Evolutionary conservation across 345 rosid species (phyloP).

Genomic region (Populus ilicifolia): DNA sequence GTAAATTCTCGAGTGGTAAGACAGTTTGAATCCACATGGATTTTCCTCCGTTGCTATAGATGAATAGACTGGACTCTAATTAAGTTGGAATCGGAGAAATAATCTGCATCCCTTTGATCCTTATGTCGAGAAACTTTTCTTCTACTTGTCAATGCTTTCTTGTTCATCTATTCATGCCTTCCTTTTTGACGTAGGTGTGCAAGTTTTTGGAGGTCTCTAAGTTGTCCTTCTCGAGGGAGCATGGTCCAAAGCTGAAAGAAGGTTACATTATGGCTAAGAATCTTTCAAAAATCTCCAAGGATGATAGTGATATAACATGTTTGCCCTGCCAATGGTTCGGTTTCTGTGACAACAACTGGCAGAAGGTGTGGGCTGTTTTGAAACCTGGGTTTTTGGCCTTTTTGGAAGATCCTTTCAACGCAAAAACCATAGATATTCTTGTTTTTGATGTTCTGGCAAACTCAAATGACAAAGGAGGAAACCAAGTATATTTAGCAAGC

Average conservation of each 20-base stretch:
- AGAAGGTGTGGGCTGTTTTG: slow-evolving; percentile 91
- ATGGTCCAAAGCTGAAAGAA: slow-evolving; percentile 87
- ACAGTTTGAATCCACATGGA: not conserved
- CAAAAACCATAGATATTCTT: slow-evolving; percentile 69
- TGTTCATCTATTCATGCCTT: not conserved
- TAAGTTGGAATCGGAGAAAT: not conserved
- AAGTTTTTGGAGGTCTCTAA: slow-evolving; percentile 88
- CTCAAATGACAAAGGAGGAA: slow-evolving; percentile 27
- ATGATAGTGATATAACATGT: slow-evolving; percentile 34
- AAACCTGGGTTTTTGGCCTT: slow-evolving; percentile 93
- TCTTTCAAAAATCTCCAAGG: slow-evolving; percentile 35
- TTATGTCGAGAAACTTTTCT: not conserved
- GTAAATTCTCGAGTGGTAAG: slow-evolving; percentile 79
- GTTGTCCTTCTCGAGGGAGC: slow-evolving; percentile 68
- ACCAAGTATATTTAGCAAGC: slow-evolving; percentile 45
- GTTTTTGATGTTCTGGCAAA: slow-evolving; percentile 56
- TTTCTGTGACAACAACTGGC: slow-evolving; percentile 58
- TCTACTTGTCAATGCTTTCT: not conserved
- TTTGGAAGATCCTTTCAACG: slow-evolving; percentile 66
- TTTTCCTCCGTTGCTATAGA: not conserved
- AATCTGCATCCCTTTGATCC: not conserved
- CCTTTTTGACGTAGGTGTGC: slow-evolving; percentile 58
- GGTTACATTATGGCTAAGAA: slow-evolving; percentile 79
- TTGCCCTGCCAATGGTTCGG: slow-evolving; percentile 47
- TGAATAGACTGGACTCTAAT: not conserved